Base-by-base conservation (phyloP, 371 early-diverging fungal genomes). In the Zychaea mexicana region DNA sequence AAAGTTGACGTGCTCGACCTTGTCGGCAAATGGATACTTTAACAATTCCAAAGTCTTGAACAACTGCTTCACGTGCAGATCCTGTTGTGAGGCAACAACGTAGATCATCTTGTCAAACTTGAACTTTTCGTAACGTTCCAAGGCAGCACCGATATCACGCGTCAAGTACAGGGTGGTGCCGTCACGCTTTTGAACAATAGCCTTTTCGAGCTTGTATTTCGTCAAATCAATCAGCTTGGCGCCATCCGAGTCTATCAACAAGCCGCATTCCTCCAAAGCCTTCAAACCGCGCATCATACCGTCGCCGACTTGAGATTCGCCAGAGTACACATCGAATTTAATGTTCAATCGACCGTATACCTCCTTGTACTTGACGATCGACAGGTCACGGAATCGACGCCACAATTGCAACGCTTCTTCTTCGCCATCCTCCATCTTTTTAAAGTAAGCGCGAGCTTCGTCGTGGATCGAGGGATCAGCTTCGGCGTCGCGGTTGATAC, bases 91-190 rank as follows among this genome's bases (percentile, higher is more conserved):
- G 27, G 94, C 95, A 46, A 99, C 96, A 52, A 99, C 94, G 73
- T 99, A 99, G 73, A 94, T 88, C 88, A 97, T 91, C 78, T 93
- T 88, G 74, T 97, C 95, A 76, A 98, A 98, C 62, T 94, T 82
- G 83, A 93, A 96, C 64, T 82, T 85, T 62, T 94, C 90, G 62
- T 94, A 88, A 72, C 99, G 93, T 76, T 96, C 94, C 67, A 90
- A 86, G 53, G 98, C 98, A 57, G 99, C 98, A 61, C 97, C 99
- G 73, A 99, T 93, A 83, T 99, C 99, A 72, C 99, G 92, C 49
- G 99, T 97, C 27, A 98, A 85, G 77, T 99, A 99, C 17, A 99
- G 88, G 3, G 99, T 92, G 1, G 96, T 92, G 53, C 99, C 99
- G 79, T 99, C 99, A 66, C 83, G 85, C 89, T 98, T 98, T 66